A percentile compares a stretch with the other conserved stretches of the same genome.
phyloP scores from a whole-genome alignment of 177 flowering plant genomes.

The Vitis hybrid region DNA sequence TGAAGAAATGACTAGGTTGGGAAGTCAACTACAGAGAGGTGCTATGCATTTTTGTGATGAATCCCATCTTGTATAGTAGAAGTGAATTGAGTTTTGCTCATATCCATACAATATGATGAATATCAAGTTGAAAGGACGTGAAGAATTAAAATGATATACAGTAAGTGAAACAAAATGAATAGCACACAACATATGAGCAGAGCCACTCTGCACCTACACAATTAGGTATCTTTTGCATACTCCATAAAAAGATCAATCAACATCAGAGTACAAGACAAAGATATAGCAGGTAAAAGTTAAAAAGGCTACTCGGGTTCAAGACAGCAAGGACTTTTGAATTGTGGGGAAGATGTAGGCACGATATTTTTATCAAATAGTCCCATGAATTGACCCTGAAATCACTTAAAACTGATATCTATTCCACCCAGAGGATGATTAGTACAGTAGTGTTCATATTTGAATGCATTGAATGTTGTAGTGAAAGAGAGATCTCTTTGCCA shows the following conservation, averaged over 20 bases:
- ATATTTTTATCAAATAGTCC: too few relatives aligned
- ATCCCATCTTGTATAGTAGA: conserved; percentile 4
- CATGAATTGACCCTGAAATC: too few relatives aligned
- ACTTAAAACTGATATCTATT: too few relatives aligned
- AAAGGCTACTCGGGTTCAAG: background rate
- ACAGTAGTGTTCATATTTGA: too few relatives aligned
- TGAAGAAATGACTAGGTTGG: conserved; percentile 2
- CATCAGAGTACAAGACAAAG: background rate
- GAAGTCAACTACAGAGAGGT: conserved; percentile 17
- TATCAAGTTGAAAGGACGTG: background rate
- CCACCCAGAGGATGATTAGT: too few relatives aligned
- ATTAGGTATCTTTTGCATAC: background rate
- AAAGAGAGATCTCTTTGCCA: too few relatives aligned
- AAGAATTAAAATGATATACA: background rate
- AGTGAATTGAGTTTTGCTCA: background rate
- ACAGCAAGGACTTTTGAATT: background rate
- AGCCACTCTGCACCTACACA: background rate
- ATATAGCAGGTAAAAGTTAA: background rate
- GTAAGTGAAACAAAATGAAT: background rate
- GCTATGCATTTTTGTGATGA: conserved; percentile 8
- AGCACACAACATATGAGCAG: background rate
- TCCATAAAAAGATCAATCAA: background rate
- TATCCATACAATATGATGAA: background rate
- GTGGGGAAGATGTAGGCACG: too few relatives aligned
- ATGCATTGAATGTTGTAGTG: too few relatives aligned